A percentile compares a stretch with the other conserved stretches of the same genome.
Conservation (phyloP, 345 rosid species). For the Eucalyptus globulus region DNA sequence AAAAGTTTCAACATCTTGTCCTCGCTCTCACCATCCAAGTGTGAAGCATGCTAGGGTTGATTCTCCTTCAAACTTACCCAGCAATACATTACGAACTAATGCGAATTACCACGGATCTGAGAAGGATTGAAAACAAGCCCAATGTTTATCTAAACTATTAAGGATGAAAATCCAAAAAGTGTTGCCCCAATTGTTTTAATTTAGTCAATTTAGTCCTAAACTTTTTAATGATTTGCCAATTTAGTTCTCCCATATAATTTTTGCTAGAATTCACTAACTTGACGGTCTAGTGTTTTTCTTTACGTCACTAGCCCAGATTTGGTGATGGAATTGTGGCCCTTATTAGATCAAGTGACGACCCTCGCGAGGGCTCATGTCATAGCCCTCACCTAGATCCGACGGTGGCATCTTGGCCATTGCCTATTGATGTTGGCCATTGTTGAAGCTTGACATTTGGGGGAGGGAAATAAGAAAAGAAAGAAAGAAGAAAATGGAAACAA, state of each 20-base stretch:
- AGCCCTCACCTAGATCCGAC: background rate
- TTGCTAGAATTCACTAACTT: background rate
- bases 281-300: background rate
- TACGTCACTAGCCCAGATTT: background rate
- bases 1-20: background rate
- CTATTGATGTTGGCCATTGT: background rate
- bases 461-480: background rate
- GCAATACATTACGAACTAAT: background rate
- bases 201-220: background rate
- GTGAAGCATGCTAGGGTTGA: background rate
- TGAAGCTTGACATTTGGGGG: background rate
- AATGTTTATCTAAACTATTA: background rate
- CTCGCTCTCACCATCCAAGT: background rate
- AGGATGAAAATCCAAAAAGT: background rate
- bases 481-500: background rate
- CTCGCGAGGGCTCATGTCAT: accelerated
- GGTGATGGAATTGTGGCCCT: background rate
- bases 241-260: background rate
- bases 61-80: background rate
- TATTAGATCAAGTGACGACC: background rate
- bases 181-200: background rate
- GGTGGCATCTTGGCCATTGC: background rate
- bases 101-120: background rate
- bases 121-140: background rate
- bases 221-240: background rate